Conservation (phyloP, 768 basidiomycete genomes). For the Candolleomyces aberdarensis region DNA sequence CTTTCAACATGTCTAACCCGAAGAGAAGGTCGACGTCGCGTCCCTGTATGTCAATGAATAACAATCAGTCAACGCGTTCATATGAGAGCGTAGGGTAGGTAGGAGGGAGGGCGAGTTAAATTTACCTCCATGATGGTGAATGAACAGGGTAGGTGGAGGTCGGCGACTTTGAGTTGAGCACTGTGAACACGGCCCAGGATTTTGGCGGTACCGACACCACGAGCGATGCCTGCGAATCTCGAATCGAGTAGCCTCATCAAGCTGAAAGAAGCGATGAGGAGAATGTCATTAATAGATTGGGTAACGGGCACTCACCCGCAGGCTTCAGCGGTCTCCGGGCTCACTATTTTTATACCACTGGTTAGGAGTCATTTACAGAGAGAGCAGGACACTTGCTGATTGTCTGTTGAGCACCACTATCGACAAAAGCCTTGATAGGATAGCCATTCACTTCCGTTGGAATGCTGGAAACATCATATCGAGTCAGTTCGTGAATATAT, state of each 20-base stretch:
- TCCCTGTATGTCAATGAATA: slow-evolving; percentile 45
- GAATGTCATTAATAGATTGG: neutral
- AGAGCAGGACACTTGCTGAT: slow-evolving; percentile 64
- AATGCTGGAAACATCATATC: slow-evolving; percentile 49
- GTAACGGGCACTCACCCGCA: slow-evolving; percentile 62
- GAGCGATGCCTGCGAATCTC: slow-evolving; percentile 84
- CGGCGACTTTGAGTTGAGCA: slow-evolving; percentile 85
- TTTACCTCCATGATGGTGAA: slow-evolving; percentile 93
- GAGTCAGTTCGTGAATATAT: neutral
- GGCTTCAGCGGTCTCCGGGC: slow-evolving; percentile 85
- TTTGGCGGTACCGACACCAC: slow-evolving; percentile 91
- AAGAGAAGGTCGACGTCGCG: slow-evolving; percentile 93
- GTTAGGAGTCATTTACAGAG: neutral
- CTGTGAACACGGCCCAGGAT: slow-evolving; percentile 94
- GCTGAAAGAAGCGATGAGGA: slow-evolving; percentile 31
- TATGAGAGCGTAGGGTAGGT: too few relatives aligned
- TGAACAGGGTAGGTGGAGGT: slow-evolving; percentile 82
- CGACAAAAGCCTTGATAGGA: slow-evolving; percentile 94
- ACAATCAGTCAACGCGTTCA: too few relatives aligned
- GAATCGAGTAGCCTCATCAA: slow-evolving; percentile 93
- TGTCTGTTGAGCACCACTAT: slow-evolving; percentile 95
- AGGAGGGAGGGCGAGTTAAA: neutral
- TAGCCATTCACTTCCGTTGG: slow-evolving; percentile 89
- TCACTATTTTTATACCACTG: slow-evolving; percentile 51
- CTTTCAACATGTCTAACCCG: slow-evolving; percentile 99